Evolutionary conservation across 805 yeast genomes (phyloP), one percentile per base, ranked within the genome.

Genomic region (Hanseniaspora meyeri): DNA sequence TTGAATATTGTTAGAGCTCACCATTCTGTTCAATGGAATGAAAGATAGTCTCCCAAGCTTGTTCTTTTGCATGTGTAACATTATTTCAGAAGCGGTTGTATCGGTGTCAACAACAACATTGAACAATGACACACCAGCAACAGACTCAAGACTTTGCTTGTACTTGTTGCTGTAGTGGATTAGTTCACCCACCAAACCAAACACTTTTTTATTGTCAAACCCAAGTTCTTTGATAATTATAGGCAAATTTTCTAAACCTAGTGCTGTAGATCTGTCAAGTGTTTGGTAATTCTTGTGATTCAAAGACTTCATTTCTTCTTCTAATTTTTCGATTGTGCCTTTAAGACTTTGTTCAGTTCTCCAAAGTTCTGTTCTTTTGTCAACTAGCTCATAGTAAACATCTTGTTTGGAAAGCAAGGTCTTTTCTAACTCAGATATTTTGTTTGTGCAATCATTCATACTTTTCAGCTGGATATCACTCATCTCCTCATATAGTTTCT

Each of bases 41-140:
- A 93, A 89, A 0, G 97, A 88, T 0, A 86, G 90, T 63, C 96
- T 76, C 1, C 97, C 97, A 6, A 83, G 76, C 59, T 79, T 81
- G 59, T 78, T 80, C 53, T 84, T 73, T 6, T 76, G 75, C 58
- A 93, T 72, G 65, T 87, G 89, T 46, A 83, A 83, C 85, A 90
- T 85, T 3, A 91, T 68, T 17, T 78, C 66, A 11, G 87, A 75
- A 0, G 97, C 97, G 2, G 95, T 87, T 53, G 77, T 81, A 59
- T 91, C 96, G 43, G 76, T 82, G 64, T 89, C 95, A 14, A 91
- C 97, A 27, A 93, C 93, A 34, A 91, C 81, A 66, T 91, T 87
- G 64, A 89, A 90, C 53, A 93, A 70, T 2, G 95, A 78, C 59
- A 79, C 82, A 1, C 97, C 97, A 24, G 95, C 97, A 49, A 88